Base-by-base conservation (phyloP, 208 protist species). In the Crithidia thermophila region DNA sequence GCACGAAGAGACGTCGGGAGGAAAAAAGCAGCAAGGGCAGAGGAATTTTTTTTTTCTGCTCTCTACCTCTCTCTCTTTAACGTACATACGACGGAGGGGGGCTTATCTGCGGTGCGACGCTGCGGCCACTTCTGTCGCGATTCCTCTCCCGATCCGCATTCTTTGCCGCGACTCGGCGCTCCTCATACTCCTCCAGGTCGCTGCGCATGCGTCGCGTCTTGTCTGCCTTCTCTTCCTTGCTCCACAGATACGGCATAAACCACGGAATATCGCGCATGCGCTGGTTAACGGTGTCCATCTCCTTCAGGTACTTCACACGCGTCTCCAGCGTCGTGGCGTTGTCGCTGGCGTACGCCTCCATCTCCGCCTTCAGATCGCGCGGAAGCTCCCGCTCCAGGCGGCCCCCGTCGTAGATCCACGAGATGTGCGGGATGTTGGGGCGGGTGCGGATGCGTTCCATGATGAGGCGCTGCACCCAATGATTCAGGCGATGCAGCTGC, bases 191-290 rank as follows among this genome's bases (percentile, higher is more conserved):
- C 61, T 82, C 81, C 25, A 94, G 39, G 55, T 96, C 88, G 50
- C 76, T 83, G 53, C 81, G 79, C 86, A 96, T 91, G 8, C 65
- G 70, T 25, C 82, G 84, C 42, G 83, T 82, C 55, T 82, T 65
- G n/a, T 16, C 60, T 0, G 87, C 87, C 72, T 92, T 93, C 43
- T 94, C 88, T 49, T 97, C 92, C 74, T 97, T 97, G 61, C 75
- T 89, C 90, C 92, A 97, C 31, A 97, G 68, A 68, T 97, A 97
- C 30, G 92, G 92, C 92, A 97, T 97, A 70, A 95, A 97, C 90
- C 92, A 97, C 53, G 92, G 92, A 42, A 95, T 90, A 51, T 85
- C 74, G 42, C 89, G 89, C 87, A 97, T 94, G 40, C 88, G 87
- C 71, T 94, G 89, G 31, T 97, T 92, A 50, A 95, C 82, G 31